phyloP scores from a whole-genome alignment of 106 monocot genomes.

The Gastrodia elata region DNA sequence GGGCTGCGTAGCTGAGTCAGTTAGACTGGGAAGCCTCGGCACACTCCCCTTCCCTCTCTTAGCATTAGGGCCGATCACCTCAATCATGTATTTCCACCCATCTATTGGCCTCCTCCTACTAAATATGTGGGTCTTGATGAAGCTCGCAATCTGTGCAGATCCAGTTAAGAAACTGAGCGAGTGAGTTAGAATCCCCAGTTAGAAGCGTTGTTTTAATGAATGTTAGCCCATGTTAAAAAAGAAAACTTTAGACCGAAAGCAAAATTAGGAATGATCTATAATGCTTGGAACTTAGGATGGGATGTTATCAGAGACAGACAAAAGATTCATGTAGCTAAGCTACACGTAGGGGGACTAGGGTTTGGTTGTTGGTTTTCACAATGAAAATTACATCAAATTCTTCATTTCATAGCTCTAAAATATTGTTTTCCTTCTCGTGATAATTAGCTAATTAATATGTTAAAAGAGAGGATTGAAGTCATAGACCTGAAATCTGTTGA shows the following conservation, averaged over 20 bases:
- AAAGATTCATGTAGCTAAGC: no score
- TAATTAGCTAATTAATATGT: not conserved
- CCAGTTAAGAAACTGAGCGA: no score
- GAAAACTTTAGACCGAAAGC: no score
- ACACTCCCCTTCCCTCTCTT: constrained; percentile 83
- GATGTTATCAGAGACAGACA: no score
- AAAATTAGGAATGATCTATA: no score
- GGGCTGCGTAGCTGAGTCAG: constrained; percentile 68
- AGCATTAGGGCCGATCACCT: constrained; percentile 91
- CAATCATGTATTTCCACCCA: constrained; percentile 99
- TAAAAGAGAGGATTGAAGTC: not conserved
- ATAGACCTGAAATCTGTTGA: constrained; percentile 91
- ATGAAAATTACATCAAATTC: no score
- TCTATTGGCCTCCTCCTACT: constrained; percentile 86
- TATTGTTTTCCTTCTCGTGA: not conserved
- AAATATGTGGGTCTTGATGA: constrained; percentile 92
- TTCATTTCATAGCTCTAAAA: not conserved
- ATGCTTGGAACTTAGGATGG: no score
- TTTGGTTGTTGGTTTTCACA: no score
- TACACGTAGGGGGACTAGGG: no score
- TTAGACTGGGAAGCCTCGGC: constrained; percentile 53
- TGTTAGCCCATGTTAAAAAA: no score
- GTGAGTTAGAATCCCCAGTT: no score
- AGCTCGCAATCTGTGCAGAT: constrained; percentile 99
- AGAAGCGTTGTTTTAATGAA: no score